phyloP scores from a whole-genome alignment of 1,139 yeast genomes.

The Hansenula lynferdii region DNA sequence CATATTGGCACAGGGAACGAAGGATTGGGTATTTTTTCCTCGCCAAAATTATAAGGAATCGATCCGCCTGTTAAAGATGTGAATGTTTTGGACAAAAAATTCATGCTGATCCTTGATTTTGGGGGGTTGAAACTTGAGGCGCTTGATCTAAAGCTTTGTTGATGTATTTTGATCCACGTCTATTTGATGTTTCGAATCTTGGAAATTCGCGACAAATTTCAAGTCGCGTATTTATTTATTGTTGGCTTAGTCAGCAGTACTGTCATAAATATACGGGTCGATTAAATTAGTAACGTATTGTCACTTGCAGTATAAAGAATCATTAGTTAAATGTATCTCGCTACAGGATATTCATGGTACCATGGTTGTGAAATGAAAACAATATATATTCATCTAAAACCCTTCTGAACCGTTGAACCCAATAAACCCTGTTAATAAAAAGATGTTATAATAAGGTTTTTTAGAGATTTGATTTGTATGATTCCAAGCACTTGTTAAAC shows the following conservation, averaged over 20 bases:
- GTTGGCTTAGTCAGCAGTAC: too few relatives aligned
- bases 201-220: background rate
- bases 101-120: conserved; percentile 33
- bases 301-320: background rate
- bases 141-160: background rate
- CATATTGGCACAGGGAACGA: conserved; percentile 31
- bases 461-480: conserved; percentile 66
- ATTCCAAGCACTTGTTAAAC: conserved; percentile 75
- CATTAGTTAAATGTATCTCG: too few relatives aligned
- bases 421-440: conserved; percentile 62
- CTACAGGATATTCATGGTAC: too few relatives aligned
- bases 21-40: conserved; percentile 29
- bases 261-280: too few relatives aligned
- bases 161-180: background rate
- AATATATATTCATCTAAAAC: conserved; percentile 6
- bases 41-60: conserved; percentile 54
- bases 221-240: too few relatives aligned
- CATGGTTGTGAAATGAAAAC: too few relatives aligned
- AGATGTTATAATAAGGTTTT: conserved; percentile 57
- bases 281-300: too few relatives aligned
- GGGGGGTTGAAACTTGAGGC: background rate
- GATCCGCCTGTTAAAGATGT: conserved; percentile 48
- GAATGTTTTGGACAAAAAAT: conserved; percentile 54
- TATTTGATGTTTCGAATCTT: background rate
- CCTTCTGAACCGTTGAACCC: conserved; percentile 75